Conservation (phyloP, 495 filamentous ascomycete species). For the Annulohypoxylon stygium region DNA sequence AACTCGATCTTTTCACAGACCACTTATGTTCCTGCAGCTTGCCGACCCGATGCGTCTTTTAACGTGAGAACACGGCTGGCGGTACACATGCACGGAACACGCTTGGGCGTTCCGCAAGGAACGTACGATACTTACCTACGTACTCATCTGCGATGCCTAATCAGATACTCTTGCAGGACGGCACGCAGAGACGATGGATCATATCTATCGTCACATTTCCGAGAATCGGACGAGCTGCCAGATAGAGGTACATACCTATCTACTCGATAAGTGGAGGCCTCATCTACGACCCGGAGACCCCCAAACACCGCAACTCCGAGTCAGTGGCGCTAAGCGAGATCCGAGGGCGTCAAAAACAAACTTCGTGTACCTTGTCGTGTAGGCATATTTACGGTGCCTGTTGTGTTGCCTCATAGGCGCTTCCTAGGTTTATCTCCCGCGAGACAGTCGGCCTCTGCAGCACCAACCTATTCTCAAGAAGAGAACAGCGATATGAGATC, state of each 20-base stretch:
- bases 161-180: neutral
- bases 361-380: conserved; percentile 20
- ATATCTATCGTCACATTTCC: conserved; percentile 10
- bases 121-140: conserved; percentile 28
- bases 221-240: conserved; percentile 25
- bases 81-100: conserved; percentile 19
- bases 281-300: conserved; percentile 15
- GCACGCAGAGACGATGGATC: neutral
- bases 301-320: conserved; percentile 19
- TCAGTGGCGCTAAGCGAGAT: conserved; percentile 12
- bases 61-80: conserved; percentile 19
- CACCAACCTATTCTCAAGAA: neutral
- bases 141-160: neutral
- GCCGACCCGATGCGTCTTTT: conserved; percentile 11
- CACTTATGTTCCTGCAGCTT: conserved; percentile 36
- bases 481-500: neutral
- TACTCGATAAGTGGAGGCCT: neutral
- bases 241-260: neutral
- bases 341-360: conserved; percentile 15
- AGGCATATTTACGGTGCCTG: conserved; percentile 10
- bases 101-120: conserved; percentile 23
- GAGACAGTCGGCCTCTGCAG: conserved; percentile 6
- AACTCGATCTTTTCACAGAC: neutral
- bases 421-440: conserved; percentile 13
- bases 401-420: conserved; percentile 17